Conservation (phyloP, 2,329 filamentous ascomycete genomes). For the Phyllosticta citriasiana region DNA sequence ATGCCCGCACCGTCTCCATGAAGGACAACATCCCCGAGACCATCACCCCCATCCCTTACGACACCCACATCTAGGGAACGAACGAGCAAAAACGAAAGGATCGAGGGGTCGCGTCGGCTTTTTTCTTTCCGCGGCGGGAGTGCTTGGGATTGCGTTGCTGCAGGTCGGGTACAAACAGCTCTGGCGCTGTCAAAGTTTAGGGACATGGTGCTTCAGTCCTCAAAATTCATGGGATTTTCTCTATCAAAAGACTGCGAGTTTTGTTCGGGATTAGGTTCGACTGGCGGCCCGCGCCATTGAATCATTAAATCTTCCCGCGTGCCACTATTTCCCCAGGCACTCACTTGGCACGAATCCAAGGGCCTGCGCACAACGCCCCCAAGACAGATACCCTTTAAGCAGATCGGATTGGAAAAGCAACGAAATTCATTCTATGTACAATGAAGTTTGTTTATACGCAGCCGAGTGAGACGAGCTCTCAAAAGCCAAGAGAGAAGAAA, state of each 20-base stretch:
- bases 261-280: not conserved
- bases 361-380: not conserved
- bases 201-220: conserved; percentile 10
- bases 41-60: conserved; percentile 84
- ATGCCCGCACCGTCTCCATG: conserved; percentile 67
- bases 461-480: not conserved
- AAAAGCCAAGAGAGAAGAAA: not conserved
- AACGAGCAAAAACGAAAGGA: conserved; percentile 10
- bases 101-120: conserved; percentile 10
- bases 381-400: not conserved
- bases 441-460: not conserved
- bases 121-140: not conserved
- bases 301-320: not conserved
- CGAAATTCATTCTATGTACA: not conserved
- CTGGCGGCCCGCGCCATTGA: not conserved
- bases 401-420: not conserved
- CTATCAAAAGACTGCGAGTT: not conserved
- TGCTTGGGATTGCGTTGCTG: conserved; percentile 3
- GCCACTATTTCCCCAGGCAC: not conserved
- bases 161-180: conserved; percentile 1
- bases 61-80: conserved; percentile 82
- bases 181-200: conserved; percentile 10
- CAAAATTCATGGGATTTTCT: conserved; percentile 3
- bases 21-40: conserved; percentile 84
- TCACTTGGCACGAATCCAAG: not conserved